A percentile compares a stretch with the other conserved stretches of the same genome.
Evolutionary conservation across 2,329 filamentous ascomycete genomes (phyloP).

Genomic region (Triangularia verruculosa): DNA sequence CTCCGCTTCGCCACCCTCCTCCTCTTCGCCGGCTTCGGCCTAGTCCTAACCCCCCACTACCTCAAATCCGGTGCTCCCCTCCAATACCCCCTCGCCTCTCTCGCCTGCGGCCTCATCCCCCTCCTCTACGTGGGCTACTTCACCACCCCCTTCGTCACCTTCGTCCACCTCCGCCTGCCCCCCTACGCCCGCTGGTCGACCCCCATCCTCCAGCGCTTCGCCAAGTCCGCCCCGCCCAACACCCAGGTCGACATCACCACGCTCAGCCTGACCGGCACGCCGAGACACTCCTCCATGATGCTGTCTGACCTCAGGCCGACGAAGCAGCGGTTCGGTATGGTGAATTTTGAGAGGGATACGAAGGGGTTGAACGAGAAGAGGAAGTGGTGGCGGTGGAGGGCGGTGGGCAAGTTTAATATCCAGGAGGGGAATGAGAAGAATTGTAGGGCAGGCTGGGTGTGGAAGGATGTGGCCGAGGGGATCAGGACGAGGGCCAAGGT

Average conservation of each 20-base stretch:
- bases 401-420: conserved; percentile 37
- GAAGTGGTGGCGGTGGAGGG: conserved; percentile 39
- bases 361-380: conserved; percentile 19
- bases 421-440: conserved; percentile 27
- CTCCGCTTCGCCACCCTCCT: conserved; percentile 70
- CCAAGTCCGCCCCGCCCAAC: conserved; percentile 45
- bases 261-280: conserved; percentile 54
- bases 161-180: conserved; percentile 68
- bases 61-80: conserved; percentile 35
- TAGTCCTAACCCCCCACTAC: conserved; percentile 62
- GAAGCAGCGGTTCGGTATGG: conserved; percentile 35
- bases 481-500: conserved; percentile 25
- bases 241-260: conserved; percentile 52
- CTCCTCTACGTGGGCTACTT: conserved; percentile 62
- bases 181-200: conserved; percentile 60
- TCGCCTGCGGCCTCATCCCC: conserved; percentile 61
- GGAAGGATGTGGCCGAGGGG: conserved; percentile 32
- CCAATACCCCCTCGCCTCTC: neutral
- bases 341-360: conserved; percentile 37
- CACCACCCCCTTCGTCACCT: conserved; percentile 68
- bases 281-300: conserved; percentile 39
- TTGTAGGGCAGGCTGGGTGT: conserved; percentile 36
- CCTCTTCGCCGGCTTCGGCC: conserved; percentile 62
- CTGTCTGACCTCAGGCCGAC: conserved; percentile 36
- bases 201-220: conserved; percentile 52